Evolutionary conservation across 768 basidiomycete species (phyloP), one percentile per base, ranked within the genome.

Genomic region (Lepiota venenata): DNA sequence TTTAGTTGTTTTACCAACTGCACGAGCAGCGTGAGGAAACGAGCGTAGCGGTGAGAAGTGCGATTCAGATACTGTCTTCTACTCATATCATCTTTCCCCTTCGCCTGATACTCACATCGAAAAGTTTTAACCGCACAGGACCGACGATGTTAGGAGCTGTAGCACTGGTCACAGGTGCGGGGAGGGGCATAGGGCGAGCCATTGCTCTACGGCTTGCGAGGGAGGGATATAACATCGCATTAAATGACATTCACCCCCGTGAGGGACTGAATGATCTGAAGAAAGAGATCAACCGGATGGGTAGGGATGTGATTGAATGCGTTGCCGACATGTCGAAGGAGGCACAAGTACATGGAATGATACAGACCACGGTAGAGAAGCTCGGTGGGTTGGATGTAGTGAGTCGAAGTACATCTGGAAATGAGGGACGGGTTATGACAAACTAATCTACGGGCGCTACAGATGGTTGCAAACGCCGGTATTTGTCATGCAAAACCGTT

Each of bases 321-420:
- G 38, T 66, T 10, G 77, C 66, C 2, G 77, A 82, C 54, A 74
- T 82, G 2, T 60, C 67, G 8, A 39, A 61, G 1, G 80, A 82
- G 49, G 58, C 58, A 1, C 69, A 78, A 7, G 79, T 82, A 1
- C 64, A 72, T 51, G 51, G 22, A 5, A 69, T 81, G 65, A 63
- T 83, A 2, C 64, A 63, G 6, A 57, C 60, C 9, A 61, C 66
- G 2, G 64, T 61, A 4, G 47, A 63, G 15, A 41, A 44, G 73
- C 64, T 80, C 8, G 80, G 79, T 2, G 62, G 73, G 3, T 56
- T 83, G 16, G 76, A 81, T 56, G 77, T 79, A 15, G 80, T 79
- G 45, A 55, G 79, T 56, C 1, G 10, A n/a, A 4, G n/a, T 37
- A 16, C 16, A 1, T 18, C 27, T 8, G 12, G 15, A 3, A 11